These are phyloP conservation scores for Heterobasidion parviporum DNA, from an alignment of 1,284 basidiomycete species.

Conservation along the genomic window DNA sequence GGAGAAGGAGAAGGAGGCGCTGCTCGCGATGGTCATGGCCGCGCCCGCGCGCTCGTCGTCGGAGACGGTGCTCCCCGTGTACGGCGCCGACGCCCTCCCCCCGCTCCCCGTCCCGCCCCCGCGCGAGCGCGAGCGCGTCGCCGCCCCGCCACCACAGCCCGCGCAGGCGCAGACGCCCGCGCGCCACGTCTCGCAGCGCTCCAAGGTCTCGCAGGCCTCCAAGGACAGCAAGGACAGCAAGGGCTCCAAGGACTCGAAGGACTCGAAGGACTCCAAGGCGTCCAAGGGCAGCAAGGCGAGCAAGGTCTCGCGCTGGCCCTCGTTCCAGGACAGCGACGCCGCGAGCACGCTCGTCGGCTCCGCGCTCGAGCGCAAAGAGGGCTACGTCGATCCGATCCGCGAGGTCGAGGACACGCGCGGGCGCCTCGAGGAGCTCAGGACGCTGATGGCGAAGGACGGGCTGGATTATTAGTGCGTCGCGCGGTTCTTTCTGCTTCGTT, in stretches of 20 bases:
- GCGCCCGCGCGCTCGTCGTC: constrained; percentile 18
- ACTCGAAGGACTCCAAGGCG: constrained; percentile 9
- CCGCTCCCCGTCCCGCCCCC: constrained; percentile 28
- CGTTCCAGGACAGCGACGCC: constrained; percentile 41
- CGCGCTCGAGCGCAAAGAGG: constrained; percentile 57
- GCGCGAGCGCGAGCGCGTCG: constrained; percentile 28
- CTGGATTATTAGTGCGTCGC: constrained; percentile 79
- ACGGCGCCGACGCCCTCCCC: constrained; percentile 24
- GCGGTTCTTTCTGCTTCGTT: constrained; percentile 6
- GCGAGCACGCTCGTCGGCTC: constrained; percentile 66
- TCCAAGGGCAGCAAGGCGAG: constrained; percentile 4
- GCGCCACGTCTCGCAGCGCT: constrained; percentile 25
- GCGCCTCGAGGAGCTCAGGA: constrained; percentile 59
- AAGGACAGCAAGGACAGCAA: constrained; percentile 7
- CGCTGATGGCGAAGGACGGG: constrained; percentile 64
- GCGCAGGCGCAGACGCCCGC: constrained; percentile 23
- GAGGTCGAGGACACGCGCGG: constrained; percentile 49
- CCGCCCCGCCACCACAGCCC: constrained; percentile 17
- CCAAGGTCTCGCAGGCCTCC: constrained; percentile 15
- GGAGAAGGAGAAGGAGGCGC: constrained; percentile 36
- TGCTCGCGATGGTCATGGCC: constrained; percentile 14
- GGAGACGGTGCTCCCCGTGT: constrained; percentile 24
- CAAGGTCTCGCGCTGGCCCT: constrained; percentile 1
- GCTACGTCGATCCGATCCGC: constrained; percentile 47
- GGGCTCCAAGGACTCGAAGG: constrained; percentile 4